Percentiles rank a stretch among this genome's conserved stretches.
Conservation (phyloP, 2,329 filamentous ascomycete species). For the Colletotrichum kahawae region DNA sequence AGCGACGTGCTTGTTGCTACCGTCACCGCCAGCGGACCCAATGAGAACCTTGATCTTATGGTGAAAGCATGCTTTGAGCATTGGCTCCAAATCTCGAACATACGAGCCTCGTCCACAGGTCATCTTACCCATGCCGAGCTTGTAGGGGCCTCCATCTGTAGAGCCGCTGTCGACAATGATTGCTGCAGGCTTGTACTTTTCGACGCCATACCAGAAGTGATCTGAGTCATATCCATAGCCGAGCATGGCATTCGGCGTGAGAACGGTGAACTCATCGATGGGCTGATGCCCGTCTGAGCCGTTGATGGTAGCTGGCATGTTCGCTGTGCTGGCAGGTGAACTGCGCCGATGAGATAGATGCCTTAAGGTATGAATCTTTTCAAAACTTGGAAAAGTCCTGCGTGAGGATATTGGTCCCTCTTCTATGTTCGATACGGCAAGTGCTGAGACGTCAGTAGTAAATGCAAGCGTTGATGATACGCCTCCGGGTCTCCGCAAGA, state of each 20-base stretch:
- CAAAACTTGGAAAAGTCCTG: neutral
- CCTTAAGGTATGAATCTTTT: neutral
- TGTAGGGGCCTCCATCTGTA: constrained; percentile 41
- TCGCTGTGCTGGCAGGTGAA: neutral
- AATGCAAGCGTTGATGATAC: neutral
- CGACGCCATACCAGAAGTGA: constrained; percentile 30
- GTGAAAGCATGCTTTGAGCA: constrained; percentile 37
- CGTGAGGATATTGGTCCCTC: neutral
- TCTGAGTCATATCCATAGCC: constrained; percentile 50
- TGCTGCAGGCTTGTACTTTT: constrained; percentile 34
- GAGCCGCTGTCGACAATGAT: constrained; percentile 41
- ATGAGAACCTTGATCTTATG: constrained; percentile 45
- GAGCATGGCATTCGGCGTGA: constrained; percentile 54
- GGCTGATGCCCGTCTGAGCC: neutral
- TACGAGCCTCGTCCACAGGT: constrained; percentile 45
- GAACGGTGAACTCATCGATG: constrained; percentile 26
- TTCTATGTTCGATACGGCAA: neutral
- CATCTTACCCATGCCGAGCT: constrained; percentile 44
- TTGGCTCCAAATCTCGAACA: constrained; percentile 42
- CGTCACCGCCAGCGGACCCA: constrained; percentile 52
- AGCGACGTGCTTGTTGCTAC: constrained; percentile 44
- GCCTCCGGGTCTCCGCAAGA: neutral
- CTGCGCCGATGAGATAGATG: neutral
- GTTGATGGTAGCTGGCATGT: neutral
- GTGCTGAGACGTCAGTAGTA: neutral